Evolutionary conservation across 116 monocot species (phyloP).

Genomic region (Papilionanthe hybrid): DNA sequence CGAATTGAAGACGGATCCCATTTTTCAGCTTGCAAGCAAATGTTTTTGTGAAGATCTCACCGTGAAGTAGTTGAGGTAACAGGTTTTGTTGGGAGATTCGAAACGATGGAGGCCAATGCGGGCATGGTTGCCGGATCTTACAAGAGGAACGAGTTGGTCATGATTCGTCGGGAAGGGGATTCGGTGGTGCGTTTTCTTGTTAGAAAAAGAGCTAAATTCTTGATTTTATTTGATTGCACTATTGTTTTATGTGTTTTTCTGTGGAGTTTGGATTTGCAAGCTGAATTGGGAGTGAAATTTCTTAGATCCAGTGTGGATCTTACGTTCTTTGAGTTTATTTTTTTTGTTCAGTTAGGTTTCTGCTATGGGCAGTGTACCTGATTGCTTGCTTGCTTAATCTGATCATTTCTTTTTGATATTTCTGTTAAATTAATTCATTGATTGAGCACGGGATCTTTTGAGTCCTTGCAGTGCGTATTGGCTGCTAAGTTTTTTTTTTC

Average conservation of each 20-base stretch:
- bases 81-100: background rate
- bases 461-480: background rate
- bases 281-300: background rate
- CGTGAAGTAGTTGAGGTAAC: background rate
- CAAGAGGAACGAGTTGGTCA: slow-evolving; percentile 62
- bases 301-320: background rate
- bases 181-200: slow-evolving; percentile 22
- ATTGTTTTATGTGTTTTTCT: background rate
- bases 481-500: background rate
- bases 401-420: background rate
- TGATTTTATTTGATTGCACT: background rate
- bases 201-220: background rate
- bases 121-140: slow-evolving; percentile 64
- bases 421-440: background rate
- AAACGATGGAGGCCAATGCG: slow-evolving; percentile 48
- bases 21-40: background rate
- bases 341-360: background rate
- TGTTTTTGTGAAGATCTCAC: slow-evolving; percentile 5
- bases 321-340: background rate
- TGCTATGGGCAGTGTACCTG: background rate
- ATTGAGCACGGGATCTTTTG: background rate
- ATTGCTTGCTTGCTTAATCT: background rate
- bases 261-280: background rate
- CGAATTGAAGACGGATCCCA: background rate
- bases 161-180: slow-evolving; percentile 64